These are phyloP conservation scores for Triticum monococcum DNA, from an alignment of 176 grass and related monocot genomes.

Conservation along the genomic window DNA sequence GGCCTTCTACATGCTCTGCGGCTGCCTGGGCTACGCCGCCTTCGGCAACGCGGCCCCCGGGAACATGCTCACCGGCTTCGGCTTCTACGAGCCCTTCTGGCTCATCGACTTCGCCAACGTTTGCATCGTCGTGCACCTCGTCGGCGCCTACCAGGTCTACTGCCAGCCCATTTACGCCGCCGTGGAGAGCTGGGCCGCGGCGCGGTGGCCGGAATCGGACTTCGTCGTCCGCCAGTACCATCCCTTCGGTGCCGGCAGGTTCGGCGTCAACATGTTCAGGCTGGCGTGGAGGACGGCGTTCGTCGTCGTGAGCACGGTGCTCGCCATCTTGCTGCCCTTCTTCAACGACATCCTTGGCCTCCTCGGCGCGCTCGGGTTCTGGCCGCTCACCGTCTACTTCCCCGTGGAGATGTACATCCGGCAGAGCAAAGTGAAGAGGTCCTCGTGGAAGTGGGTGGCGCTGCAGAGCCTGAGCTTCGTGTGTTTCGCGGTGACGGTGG, in stretches of 20 bases:
- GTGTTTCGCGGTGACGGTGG: no score
- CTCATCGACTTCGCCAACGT: slow-evolving; percentile 75
- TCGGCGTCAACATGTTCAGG: slow-evolving; percentile 22
- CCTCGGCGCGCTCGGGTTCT: slow-evolving; percentile 81
- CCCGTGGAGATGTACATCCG: slow-evolving; percentile 93
- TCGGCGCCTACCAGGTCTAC: slow-evolving; percentile 87
- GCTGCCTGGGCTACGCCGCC: no score
- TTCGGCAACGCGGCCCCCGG: no score
- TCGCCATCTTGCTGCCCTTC: slow-evolving; percentile 82
- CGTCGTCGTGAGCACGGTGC: slow-evolving; percentile 59
- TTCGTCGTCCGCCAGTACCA: slow-evolving; percentile 20
- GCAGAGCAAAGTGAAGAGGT: background rate
- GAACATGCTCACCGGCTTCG: slow-evolving; percentile 60
- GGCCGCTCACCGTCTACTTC: slow-evolving; percentile 94
- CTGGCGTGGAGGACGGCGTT: slow-evolving; percentile 69
- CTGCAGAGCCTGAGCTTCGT: no score
- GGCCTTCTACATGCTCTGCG: no score
- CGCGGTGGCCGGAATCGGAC: background rate
- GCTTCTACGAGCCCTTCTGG: slow-evolving; percentile 98
- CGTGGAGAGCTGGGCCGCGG: background rate
- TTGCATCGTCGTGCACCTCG: slow-evolving; percentile 70
- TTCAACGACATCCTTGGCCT: slow-evolving; percentile 89
- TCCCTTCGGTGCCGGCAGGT: background rate
- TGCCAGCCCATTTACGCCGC: slow-evolving; percentile 60
- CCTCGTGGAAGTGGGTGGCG: no score